A percentile compares a stretch with the other conserved stretches of the same genome.
phyloP scores from a whole-genome alignment of 2,329 filamentous ascomycete species.

The Fusarium udum region DNA sequence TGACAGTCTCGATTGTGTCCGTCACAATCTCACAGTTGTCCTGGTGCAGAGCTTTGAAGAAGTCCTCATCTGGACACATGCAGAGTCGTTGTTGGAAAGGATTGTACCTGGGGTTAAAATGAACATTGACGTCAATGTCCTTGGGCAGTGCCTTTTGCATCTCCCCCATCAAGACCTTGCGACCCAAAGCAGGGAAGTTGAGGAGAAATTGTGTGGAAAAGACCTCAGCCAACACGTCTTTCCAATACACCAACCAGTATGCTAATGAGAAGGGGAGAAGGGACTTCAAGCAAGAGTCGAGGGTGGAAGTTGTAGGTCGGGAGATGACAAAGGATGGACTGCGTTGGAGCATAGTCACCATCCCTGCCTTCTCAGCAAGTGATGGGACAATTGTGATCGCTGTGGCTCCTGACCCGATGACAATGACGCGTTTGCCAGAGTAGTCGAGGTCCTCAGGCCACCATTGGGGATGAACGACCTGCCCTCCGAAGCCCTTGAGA shows the following conservation, averaged over 20 bases:
- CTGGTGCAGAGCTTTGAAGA: constrained; percentile 59
- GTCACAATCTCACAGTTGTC: constrained; percentile 60
- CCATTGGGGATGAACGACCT: constrained; percentile 75
- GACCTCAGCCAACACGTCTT: constrained; percentile 57
- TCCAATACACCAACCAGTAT: constrained; percentile 59
- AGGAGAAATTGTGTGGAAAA: constrained; percentile 50
- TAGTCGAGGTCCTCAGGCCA: constrained; percentile 78
- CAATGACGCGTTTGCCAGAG: constrained; percentile 71
- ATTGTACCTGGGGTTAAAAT: constrained; percentile 72
- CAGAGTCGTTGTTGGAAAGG: constrained; percentile 82
- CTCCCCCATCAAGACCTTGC: constrained; percentile 50
- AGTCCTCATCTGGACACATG: constrained; percentile 67
- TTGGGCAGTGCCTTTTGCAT: constrained; percentile 63
- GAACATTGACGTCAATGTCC: constrained; percentile 63
- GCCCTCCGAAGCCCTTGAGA: constrained; percentile 71
- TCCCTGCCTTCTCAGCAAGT: constrained; percentile 69
- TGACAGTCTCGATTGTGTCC: constrained; percentile 62
- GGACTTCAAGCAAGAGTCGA: constrained; percentile 51
- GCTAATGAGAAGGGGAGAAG: constrained; percentile 60
- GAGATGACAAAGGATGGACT: constrained; percentile 76
- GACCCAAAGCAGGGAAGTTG: constrained; percentile 37
- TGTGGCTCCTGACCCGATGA: constrained; percentile 83
- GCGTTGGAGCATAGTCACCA: constrained; percentile 83
- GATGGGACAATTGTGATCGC: constrained; percentile 80
- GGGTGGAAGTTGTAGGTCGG: constrained; percentile 54